These are phyloP conservation scores for Fomitiporia mediterranea DNA, from an alignment of 1,284 basidiomycete genomes.

Conservation along the genomic window DNA sequence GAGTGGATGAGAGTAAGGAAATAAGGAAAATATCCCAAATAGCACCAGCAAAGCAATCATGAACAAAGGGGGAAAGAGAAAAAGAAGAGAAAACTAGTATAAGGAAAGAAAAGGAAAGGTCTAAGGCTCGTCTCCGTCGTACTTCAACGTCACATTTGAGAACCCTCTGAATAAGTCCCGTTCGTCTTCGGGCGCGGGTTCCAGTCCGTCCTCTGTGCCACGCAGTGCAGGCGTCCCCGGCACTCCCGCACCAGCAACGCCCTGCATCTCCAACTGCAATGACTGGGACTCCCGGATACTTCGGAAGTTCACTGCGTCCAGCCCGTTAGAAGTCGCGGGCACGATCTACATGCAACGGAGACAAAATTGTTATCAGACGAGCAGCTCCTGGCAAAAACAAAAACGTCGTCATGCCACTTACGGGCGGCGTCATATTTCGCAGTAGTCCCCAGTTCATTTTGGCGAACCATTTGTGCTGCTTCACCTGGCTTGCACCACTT, in stretches of 20 bases:
- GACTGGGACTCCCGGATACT: slow-evolving; percentile 86
- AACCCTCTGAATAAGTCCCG: slow-evolving; percentile 75
- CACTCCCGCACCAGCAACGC: slow-evolving; percentile 33
- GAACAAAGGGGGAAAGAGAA: neutral
- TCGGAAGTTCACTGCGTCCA: slow-evolving; percentile 89
- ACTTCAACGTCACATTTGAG: slow-evolving; percentile 82
- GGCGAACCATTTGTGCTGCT: slow-evolving; percentile 98
- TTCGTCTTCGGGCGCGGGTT: slow-evolving; percentile 36
- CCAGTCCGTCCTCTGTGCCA: slow-evolving; percentile 46
- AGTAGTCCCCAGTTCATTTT: slow-evolving; percentile 96
- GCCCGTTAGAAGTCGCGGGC: slow-evolving; percentile 76
- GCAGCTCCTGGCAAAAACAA: neutral
- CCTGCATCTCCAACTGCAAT: slow-evolving; percentile 72
- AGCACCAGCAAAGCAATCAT: slow-evolving; percentile 12
- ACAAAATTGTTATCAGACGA: neutral
- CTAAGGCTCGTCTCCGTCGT: slow-evolving; percentile 57
- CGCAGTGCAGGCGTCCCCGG: slow-evolving; percentile 42
- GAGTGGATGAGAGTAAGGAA: slow-evolving; percentile 19
- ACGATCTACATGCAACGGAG: slow-evolving; percentile 57
- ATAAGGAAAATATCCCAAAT: slow-evolving; percentile 17
- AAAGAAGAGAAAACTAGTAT: no score
- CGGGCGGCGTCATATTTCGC: slow-evolving; percentile 90
- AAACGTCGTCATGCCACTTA: slow-evolving; percentile 39
- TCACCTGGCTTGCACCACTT: slow-evolving; percentile 96
- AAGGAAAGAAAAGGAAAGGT: neutral